A percentile compares a stretch with the other conserved stretches of the same genome.
These are phyloP conservation scores for Trichocladium antarcticum DNA, from an alignment of 495 filamentous ascomycete genomes.

Conservation along the genomic window DNA sequence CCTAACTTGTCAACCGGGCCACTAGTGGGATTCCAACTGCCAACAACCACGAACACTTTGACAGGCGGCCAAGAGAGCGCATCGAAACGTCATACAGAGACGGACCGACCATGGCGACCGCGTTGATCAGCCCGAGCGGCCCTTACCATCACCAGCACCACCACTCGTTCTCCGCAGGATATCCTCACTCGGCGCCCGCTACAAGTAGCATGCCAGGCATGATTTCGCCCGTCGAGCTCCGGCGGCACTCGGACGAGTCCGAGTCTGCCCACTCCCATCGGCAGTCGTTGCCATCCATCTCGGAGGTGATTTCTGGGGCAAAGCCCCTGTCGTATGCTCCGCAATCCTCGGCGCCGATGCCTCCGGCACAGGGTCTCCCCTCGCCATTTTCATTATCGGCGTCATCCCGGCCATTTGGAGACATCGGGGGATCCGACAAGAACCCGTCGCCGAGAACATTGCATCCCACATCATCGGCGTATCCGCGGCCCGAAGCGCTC, in stretches of 20 bases:
- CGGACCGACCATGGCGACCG: constrained; percentile 37
- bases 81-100: constrained; percentile 30
- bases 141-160: constrained; percentile 33
- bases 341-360: constrained; percentile 22
- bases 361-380: constrained; percentile 19
- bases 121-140: constrained; percentile 38
- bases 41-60: constrained; percentile 26
- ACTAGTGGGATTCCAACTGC: constrained; percentile 25
- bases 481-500: constrained; percentile 21
- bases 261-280: constrained; percentile 30
- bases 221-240: constrained; percentile 37
- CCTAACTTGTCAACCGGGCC: constrained; percentile 10
- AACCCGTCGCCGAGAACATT: constrained; percentile 27
- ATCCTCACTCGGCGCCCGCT: constrained; percentile 28
- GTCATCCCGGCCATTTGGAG: constrained; percentile 20
- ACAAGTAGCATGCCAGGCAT: constrained; percentile 32
- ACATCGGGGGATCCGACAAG: constrained; percentile 20
- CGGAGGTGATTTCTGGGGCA: constrained; percentile 36
- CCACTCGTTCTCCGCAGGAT: constrained; percentile 26
- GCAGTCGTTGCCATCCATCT: constrained; percentile 40
- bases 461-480: constrained; percentile 22
- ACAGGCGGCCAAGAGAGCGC: constrained; percentile 27
- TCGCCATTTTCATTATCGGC: constrained; percentile 25
- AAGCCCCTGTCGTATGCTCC: constrained; percentile 30
- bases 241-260: constrained; percentile 32